Evolutionary conservation across 2,329 filamentous ascomycete genomes (phyloP).

Genomic region (Colletotrichum melonis): DNA sequence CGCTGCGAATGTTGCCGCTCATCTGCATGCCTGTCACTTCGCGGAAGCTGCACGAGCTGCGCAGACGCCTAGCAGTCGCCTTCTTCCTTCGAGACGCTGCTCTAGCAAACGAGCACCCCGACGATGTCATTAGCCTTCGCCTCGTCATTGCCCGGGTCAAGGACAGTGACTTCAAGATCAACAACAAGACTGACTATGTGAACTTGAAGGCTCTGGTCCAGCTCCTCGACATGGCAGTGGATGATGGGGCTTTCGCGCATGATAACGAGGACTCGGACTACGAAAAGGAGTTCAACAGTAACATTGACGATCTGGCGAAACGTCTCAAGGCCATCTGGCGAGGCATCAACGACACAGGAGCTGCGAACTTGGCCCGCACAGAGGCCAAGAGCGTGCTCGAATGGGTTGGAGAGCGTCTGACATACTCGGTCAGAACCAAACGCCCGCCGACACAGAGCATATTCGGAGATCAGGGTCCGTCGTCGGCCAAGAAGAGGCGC

Average conservation of each 20-base stretch:
- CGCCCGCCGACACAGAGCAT: conserved; percentile 64
- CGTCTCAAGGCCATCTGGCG: conserved; percentile 68
- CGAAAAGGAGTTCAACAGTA: conserved; percentile 70
- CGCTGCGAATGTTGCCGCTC: conserved; percentile 69
- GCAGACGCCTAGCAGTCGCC: conserved; percentile 73
- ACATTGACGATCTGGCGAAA: conserved; percentile 74
- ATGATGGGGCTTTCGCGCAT: conserved; percentile 61
- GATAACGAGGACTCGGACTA: conserved; percentile 44
- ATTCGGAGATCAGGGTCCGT: conserved; percentile 56
- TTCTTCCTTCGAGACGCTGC: conserved; percentile 67
- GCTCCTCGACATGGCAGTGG: conserved; percentile 81
- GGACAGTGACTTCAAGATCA: conserved; percentile 62
- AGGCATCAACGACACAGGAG: conserved; percentile 79
- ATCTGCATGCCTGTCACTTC: conserved; percentile 67
- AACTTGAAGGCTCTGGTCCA: conserved; percentile 73
- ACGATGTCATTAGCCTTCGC: conserved; percentile 55
- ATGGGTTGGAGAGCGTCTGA: conserved; percentile 77
- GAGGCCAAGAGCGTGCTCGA: conserved; percentile 83
- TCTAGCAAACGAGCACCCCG: conserved; percentile 53
- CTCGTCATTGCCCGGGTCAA: conserved; percentile 59
- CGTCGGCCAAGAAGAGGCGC: conserved; percentile 50
- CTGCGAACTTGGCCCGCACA: conserved; percentile 76
- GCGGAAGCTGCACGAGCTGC: conserved; percentile 66
- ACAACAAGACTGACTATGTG: conserved; percentile 72
- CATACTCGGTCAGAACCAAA: conserved; percentile 76